Base-by-base conservation (phyloP, 1,284 basidiomycete species). In the Athelia sp. region DNA sequence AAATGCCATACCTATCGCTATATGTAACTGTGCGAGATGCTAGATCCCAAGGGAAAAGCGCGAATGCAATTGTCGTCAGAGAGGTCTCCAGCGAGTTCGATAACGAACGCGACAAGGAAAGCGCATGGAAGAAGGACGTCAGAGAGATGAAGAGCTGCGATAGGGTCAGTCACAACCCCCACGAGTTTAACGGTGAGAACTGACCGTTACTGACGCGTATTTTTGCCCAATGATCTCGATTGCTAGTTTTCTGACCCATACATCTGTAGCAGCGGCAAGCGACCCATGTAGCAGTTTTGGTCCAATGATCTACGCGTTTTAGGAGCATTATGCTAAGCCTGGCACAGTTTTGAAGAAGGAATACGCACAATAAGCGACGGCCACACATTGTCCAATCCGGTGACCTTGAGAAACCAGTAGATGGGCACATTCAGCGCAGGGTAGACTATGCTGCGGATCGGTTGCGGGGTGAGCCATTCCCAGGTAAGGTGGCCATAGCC, bases 21-120 rank as follows among this genome's bases (percentile, higher is more conserved):
- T 6, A 40, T 9, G 36, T 10, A 9, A 31, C 34, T 34, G 40
- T 46, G 34, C 15, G 36, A 9, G n/a, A 40, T 6, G 36, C 15
- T 9, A n/a, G 54, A 52, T 78, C 68, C 87, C 85, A 90, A 1
- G 87, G 94, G 70, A 91, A 98, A 62, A 80, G 81, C 21, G 74
- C 75, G 46, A 98, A 75, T 0, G 94, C 94, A 32, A 88, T 69
- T 0, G 84, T 84, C 0, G 89, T 90, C 36, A 99, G 67, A 0
- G 90, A 83, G 0, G 93, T 94, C 63, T 99, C 97, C 18, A 93
- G 70, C 4, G 93, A 95, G 63, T 98, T 99, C 14, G 93, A 96
- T 34, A 99, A 74, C 0, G 94, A 92, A 18, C 97, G 80, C 3
- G 93, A 88, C 11, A 97, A 74, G 1, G 92, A 82, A 48, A 96